phyloP scores from a whole-genome alignment of 805 yeast genomes.

The Saturnispora sekii region DNA sequence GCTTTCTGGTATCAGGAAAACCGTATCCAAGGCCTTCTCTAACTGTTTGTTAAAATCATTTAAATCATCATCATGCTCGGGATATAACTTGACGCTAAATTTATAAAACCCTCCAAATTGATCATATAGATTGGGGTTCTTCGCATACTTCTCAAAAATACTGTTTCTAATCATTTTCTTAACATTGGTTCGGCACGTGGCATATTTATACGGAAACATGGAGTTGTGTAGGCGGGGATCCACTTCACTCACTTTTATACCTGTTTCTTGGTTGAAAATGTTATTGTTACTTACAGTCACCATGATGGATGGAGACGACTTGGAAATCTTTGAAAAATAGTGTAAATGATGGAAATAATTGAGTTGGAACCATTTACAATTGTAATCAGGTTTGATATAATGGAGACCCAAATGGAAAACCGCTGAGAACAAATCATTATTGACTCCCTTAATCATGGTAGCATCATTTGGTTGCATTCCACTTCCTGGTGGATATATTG shows the following conservation, averaged over 20 bases:
- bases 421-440: constrained; percentile 13
- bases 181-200: constrained; percentile 19
- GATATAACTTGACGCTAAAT: constrained; percentile 11
- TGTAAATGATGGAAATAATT: constrained; percentile 18
- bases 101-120: constrained; percentile 22
- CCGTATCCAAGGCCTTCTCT: constrained; percentile 11
- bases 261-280: constrained; percentile 14
- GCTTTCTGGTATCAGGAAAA: constrained; percentile 10
- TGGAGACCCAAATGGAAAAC: constrained; percentile 9
- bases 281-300: constrained; percentile 32
- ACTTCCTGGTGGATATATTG: constrained; percentile 11
- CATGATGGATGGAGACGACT: constrained; percentile 25
- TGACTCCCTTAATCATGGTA: constrained; percentile 18
- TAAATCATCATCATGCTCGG: constrained; percentile 11
- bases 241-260: constrained; percentile 5
- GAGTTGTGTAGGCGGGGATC: constrained; percentile 7
- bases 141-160: constrained; percentile 15
- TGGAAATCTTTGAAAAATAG: constrained; percentile 21
- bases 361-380: constrained; percentile 18
- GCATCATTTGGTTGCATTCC: constrained; percentile 11
- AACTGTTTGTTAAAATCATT: constrained; percentile 12
- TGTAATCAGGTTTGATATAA: constrained; percentile 9
- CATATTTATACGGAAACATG: constrained; percentile 17
- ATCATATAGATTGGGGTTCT: constrained; percentile 4
- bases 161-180: constrained; percentile 15